Base-by-base conservation (phyloP, 2,329 filamentous ascomycete species). In the Fusarium zealandicum region DNA sequence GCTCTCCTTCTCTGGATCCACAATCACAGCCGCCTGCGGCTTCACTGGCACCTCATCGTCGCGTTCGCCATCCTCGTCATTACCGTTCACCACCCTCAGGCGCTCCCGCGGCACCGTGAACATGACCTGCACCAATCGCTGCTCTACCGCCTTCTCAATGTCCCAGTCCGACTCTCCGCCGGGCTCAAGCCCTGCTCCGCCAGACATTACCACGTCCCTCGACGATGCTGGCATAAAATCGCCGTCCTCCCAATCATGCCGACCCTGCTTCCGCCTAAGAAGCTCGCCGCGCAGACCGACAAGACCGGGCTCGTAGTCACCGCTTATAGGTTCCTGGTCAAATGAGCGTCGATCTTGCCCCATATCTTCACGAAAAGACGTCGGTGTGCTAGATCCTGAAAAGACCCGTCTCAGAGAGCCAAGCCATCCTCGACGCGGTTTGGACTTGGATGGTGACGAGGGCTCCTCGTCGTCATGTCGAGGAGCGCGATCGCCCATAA, bases 41-140 rank as follows among this genome's bases (percentile, higher is more conserved):
- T 66, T 50, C 42, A 68, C 60, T 2, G 59, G 48, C 13, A 59
- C 36, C 17, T 70, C 72, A 14, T 71, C 69, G 13, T 72, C 69
- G 6, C 67, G 68, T 8, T 65, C 54, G 11, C 66, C 68, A 17
- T 69, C 68, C 11, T 70, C 70, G n/a, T 71, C 71, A 30, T 89
- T 89, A 43, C 84, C 88, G 71, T 98, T 98, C 16, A 97, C 93
- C n/a, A 98, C 92, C 20, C 93, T 79, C 59, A 98, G 75, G 64
- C 86, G 85, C 73, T 93, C 89, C 72, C 89, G 92, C 3, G 95
- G 93, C 55, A 97, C 92, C 1, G 93, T 97, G 73, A 96, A 98
- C 84, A 96, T 95, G 69, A 92, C 84, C 72, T 93, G 90, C 56
- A 93, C 89, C 8, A 90, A 78, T 17, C 89, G 76, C 53, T 83